phyloP scores from a whole-genome alignment of 1,284 basidiomycete genomes.

The Erythrobasidium hasegawianum region DNA sequence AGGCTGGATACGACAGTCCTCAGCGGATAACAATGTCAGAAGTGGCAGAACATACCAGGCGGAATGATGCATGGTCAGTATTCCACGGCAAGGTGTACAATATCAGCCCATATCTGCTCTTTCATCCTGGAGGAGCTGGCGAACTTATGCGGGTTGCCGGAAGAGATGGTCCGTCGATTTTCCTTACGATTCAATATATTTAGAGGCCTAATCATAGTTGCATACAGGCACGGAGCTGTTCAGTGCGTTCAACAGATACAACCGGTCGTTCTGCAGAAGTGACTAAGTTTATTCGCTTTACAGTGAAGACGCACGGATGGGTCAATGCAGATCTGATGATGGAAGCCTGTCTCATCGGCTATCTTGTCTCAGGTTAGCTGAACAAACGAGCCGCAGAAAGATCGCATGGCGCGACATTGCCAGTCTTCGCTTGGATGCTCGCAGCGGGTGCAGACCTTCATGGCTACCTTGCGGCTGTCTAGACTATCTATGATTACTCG shows the following conservation, averaged over 20 bases:
- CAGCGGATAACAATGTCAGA: conserved; percentile 76
- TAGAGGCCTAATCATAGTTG: no score
- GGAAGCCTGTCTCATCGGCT: conserved; percentile 83
- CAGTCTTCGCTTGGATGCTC: no score
- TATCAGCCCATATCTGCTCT: conserved; percentile 84
- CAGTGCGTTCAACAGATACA: no score
- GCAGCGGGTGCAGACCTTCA: no score
- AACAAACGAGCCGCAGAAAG: no score
- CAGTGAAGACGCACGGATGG: conserved; percentile 69
- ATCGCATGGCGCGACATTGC: no score
- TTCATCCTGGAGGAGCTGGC: conserved; percentile 89
- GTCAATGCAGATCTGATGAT: conserved; percentile 92
- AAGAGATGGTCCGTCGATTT: conserved; percentile 62
- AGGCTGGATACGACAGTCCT: conserved; percentile 51
- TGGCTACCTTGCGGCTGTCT: no score
- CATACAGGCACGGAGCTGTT: conserved; percentile 60
- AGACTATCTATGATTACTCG: no score
- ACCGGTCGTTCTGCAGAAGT: no score
- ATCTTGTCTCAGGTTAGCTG: conserved; percentile 58
- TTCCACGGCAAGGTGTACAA: conserved; percentile 96
- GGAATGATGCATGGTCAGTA: conserved; percentile 88
- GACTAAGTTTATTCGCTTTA: no score
- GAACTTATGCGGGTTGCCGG: conserved; percentile 96
- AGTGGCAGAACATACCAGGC: conserved; percentile 74
- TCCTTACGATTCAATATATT: no score